Evolutionary conservation across 768 basidiomycete species (phyloP).

Genomic region (Auriscalpium orientale): DNA sequence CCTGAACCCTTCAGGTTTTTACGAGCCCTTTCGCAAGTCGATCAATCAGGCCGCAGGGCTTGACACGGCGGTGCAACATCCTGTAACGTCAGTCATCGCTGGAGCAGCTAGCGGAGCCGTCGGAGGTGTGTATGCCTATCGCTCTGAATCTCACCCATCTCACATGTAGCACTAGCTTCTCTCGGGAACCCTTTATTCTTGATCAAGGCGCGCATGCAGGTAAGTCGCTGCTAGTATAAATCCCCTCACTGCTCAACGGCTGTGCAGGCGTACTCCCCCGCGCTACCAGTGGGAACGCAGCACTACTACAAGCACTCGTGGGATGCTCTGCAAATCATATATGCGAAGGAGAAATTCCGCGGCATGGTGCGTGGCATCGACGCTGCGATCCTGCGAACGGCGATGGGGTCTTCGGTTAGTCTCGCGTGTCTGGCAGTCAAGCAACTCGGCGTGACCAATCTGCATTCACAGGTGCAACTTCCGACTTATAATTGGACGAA

Average conservation of each 20-base stretch:
- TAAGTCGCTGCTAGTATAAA: constrained; percentile 18
- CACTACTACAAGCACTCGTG: constrained; percentile 84
- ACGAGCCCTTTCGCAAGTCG: constrained; percentile 78
- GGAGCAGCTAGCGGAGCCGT: constrained; percentile 88
- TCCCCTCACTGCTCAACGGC: not conserved
- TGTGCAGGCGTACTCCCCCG: constrained; percentile 83
- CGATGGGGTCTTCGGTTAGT: constrained; percentile 84
- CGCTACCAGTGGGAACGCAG: constrained; percentile 89
- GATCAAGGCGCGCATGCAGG: constrained; percentile 98
- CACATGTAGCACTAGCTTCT: constrained; percentile 35
- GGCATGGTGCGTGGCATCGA: constrained; percentile 89
- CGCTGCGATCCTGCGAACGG: constrained; percentile 87
- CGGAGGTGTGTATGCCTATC: constrained; percentile 50
- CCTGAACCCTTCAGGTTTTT: constrained; percentile 61
- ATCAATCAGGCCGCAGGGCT: constrained; percentile 67
- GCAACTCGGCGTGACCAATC: not conserved
- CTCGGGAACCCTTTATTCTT: constrained; percentile 90
- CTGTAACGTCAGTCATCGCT: constrained; percentile 72
- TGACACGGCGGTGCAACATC: constrained; percentile 55
- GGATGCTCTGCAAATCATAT: constrained; percentile 76
- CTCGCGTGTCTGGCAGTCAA: not conserved
- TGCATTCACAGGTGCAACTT: constrained; percentile 66
- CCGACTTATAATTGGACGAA: constrained; percentile 96
- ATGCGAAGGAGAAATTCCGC: constrained; percentile 63
- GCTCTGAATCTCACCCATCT: not conserved